Base-by-base conservation (phyloP, 148 eudicot species). In the Persicaria tinctoria region DNA sequence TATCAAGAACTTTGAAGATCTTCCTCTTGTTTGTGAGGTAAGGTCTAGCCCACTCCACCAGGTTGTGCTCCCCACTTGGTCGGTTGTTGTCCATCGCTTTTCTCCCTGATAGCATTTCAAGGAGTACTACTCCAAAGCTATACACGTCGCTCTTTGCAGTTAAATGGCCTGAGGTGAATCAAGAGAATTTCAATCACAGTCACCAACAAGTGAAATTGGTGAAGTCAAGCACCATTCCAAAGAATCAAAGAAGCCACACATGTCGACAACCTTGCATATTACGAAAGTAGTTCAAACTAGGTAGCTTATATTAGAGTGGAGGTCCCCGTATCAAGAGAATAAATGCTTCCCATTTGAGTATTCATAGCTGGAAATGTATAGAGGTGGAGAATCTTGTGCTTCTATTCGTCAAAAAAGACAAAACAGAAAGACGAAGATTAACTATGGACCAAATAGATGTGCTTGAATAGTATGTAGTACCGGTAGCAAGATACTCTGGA, bases 31-130 rank as follows among this genome's bases (percentile, higher is more conserved):
- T 71, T 18, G 38, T 71, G n/a, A 71, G 74, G 32, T 48, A 8
- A 17, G 74, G 74, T 48, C 74, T 47, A 18, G 74, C 74, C 74
- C 74, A 71, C 17, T 71, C 74, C 38, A 71, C 74, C 54, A 71
- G 48, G 10, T 71, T 71, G 74, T 71, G 54, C 1, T 71, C 74
- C 27, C 74, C 74, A 48, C 32, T 3, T 49, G 74, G 54, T 4
- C 74, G 27, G 55, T 71, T 71, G 32, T 71, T 71, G 74, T 71
- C 53, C 7, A 71, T 46, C 74, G 54, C 54, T 47, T 53, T 71
- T 17, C 41, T 71, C 4, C 74, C 74, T 9, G 55, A 17, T 50
- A 71, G n/a, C 54, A 47, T 46, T 23, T 71, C 74, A 46, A 71
- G 55, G 41, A 71, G 74, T 20, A 71, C 74, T 8, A 70, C 73